These are phyloP conservation scores for Coemansia sp. DNA, from an alignment of 192 early-diverging fungal genomes.

Conservation along the genomic window DNA sequence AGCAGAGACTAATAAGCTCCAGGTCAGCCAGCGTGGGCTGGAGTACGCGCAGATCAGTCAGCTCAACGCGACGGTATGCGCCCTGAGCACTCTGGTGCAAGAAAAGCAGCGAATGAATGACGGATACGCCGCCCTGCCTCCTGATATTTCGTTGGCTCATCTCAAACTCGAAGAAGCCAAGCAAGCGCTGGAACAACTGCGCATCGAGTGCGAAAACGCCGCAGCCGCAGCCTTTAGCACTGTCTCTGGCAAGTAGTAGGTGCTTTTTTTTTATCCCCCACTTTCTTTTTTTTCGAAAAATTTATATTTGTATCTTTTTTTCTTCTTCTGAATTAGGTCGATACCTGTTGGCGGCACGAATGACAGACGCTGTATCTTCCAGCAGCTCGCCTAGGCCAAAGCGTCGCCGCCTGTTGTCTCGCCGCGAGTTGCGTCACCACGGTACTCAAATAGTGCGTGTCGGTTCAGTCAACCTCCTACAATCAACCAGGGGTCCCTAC, in stretches of 20 bases:
- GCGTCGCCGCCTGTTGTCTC: conserved; percentile 34
- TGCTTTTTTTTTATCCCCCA: background rate
- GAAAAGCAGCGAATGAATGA: conserved; percentile 24
- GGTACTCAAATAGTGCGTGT: conserved; percentile 41
- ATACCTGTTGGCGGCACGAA: background rate
- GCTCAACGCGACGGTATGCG: conserved; percentile 17
- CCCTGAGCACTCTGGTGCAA: conserved; percentile 11
- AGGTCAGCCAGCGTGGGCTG: conserved; percentile 14
- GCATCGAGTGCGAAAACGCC: conserved; percentile 37
- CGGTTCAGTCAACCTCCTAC: conserved; percentile 32
- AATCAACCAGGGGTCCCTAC: conserved; percentile 30
- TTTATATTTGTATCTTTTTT: background rate
- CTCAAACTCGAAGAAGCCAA: conserved; percentile 48
- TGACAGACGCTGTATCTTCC: conserved; percentile 1
- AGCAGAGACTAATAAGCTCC: background rate
- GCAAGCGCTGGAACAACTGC: conserved; percentile 33
- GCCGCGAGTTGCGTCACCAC: conserved; percentile 38
- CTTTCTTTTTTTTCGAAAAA: background rate
- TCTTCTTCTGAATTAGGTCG: background rate
- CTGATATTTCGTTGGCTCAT: conserved; percentile 41
- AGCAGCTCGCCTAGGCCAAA: background rate
- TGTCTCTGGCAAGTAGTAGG: background rate
- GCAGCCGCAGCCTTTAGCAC: conserved; percentile 34
- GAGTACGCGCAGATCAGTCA: conserved; percentile 32
- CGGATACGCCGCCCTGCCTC: conserved; percentile 42